Conservation (phyloP, 805 yeast genomes). For the Candida saitoana region DNA sequence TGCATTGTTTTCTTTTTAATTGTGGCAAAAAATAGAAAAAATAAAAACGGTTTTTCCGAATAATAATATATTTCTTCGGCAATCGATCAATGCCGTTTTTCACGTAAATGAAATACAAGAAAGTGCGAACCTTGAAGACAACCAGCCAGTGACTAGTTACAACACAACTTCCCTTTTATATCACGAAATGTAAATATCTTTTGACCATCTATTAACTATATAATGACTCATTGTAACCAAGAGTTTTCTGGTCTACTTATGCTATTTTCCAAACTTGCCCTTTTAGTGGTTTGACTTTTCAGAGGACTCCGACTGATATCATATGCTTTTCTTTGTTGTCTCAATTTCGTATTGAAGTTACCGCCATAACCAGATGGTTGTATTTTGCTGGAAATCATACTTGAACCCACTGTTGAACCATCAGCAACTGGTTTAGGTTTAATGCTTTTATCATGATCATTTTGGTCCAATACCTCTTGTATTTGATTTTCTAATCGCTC, state of each 20-base stretch:
- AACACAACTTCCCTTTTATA: no score
- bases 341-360: constrained; percentile 23
- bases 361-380: constrained; percentile 21
- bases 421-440: constrained; percentile 17
- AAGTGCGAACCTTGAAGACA: no score
- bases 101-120: no score
- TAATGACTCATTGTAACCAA: constrained; percentile 2
- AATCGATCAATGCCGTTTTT: no score
- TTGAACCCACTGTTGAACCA: constrained; percentile 9
- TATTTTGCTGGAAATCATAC: constrained; percentile 5
- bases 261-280: constrained; percentile 26
- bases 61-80: no score
- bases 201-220: no score
- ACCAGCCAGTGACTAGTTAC: no score
- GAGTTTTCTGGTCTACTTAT: constrained; percentile 19
- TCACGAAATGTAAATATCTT: no score
- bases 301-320: constrained; percentile 17
- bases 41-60: no score
- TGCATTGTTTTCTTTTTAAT: no score
- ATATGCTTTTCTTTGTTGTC: constrained; percentile 23
- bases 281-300: constrained; percentile 11
- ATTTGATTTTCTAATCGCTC: constrained; percentile 17
- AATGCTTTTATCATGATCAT: constrained; percentile 23
- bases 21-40: no score
- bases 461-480: constrained; percentile 24